Conservation (phyloP, 768 basidiomycete species). For the Boletus rubropictus region DNA sequence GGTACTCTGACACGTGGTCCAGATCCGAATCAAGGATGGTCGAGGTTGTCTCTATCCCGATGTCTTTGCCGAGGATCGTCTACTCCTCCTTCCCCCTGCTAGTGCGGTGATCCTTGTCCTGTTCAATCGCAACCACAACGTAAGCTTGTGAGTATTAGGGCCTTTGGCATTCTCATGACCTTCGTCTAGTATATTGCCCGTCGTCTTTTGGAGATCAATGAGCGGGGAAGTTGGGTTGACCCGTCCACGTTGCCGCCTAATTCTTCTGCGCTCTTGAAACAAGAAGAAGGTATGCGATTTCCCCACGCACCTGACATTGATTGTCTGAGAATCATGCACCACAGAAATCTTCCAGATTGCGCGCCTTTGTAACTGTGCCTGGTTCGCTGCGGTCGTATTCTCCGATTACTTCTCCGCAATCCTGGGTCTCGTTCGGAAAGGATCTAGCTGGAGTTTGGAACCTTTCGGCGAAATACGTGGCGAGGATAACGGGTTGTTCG, state of each 20-base stretch:
- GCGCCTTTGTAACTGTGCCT: slow-evolving; percentile 70
- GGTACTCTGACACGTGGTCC: background rate
- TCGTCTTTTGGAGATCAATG: slow-evolving; percentile 76
- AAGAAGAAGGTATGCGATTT: slow-evolving; percentile 45
- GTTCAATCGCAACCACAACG: slow-evolving; percentile 90
- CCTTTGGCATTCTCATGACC: background rate
- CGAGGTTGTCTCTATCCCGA: slow-evolving; percentile 65
- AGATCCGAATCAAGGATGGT: slow-evolving; percentile 46
- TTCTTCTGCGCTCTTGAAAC: slow-evolving; percentile 36
- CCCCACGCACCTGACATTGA: background rate
- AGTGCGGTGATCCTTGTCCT: slow-evolving; percentile 70
- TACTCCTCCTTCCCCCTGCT: slow-evolving; percentile 74
- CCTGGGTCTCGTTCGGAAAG: slow-evolving; percentile 69
- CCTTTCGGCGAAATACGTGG: slow-evolving; percentile 71
- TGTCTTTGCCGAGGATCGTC: slow-evolving; percentile 70
- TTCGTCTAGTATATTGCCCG: slow-evolving; percentile 64
- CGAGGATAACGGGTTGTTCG: slow-evolving; percentile 58
- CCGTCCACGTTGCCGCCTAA: slow-evolving; percentile 40
- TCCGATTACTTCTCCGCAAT: slow-evolving; percentile 81
- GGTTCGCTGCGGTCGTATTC: slow-evolving; percentile 76
- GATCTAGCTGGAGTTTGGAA: slow-evolving; percentile 70
- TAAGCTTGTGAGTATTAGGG: slow-evolving; percentile 30
- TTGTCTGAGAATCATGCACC: slow-evolving; percentile 16
- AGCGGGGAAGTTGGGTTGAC: slow-evolving; percentile 57
- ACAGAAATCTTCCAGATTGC: slow-evolving; percentile 79